These are phyloP conservation scores for Aspergillus steynii DNA, from an alignment of 495 filamentous ascomycete genomes.

Conservation along the genomic window DNA sequence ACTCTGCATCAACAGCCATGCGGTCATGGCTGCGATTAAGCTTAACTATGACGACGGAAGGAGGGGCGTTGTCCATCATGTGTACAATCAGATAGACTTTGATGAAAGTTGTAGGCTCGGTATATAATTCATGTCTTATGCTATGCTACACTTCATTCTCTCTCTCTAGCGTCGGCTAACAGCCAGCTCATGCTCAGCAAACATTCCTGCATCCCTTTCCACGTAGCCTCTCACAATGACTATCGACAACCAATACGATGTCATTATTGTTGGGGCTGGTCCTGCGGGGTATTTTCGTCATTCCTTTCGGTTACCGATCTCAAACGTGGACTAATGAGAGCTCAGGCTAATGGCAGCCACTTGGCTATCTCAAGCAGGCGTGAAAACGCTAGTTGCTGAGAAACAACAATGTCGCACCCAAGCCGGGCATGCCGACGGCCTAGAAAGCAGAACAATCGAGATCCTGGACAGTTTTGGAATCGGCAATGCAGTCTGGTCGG, in stretches of 20 bases:
- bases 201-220: background rate
- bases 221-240: background rate
- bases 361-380: constrained; percentile 57
- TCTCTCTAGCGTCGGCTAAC: too few species aligned
- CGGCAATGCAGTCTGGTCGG: constrained; percentile 55
- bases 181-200: background rate
- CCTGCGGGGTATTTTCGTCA: constrained; percentile 9
- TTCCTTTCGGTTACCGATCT: background rate
- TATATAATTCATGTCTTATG: too few species aligned
- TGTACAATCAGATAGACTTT: too few species aligned
- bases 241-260: constrained; percentile 5
- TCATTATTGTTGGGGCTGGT: constrained; percentile 16
- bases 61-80: too few species aligned
- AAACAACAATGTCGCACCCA: constrained; percentile 30
- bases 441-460: constrained; percentile 46
- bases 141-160: too few species aligned
- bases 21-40: too few species aligned
- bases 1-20: too few species aligned
- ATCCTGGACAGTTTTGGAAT: constrained; percentile 64
- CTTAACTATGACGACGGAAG: too few species aligned
- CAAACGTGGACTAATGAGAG: background rate
- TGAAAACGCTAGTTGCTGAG: constrained; percentile 55
- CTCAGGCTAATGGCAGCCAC: constrained; percentile 52
- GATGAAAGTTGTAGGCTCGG: too few species aligned
- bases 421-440: constrained; percentile 17